phyloP scores from a whole-genome alignment of 768 basidiomycete genomes.

The Butyriboletus loyo region DNA sequence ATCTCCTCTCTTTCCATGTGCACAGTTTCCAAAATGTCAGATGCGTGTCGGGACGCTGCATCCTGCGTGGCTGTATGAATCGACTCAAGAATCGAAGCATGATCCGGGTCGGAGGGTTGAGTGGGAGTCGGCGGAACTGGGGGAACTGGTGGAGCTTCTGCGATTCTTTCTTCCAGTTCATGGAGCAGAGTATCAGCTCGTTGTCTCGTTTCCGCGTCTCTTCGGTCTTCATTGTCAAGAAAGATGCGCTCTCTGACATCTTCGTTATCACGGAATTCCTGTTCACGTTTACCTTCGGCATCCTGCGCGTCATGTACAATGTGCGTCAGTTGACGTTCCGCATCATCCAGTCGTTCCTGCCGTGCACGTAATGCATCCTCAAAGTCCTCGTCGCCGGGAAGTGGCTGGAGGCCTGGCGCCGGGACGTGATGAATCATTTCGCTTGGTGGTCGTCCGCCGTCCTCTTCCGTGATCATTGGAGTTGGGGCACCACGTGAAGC shows the following conservation, averaged over 20 bases:
- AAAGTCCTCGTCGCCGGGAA: slow-evolving; percentile 22
- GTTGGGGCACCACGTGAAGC: slow-evolving; percentile 17
- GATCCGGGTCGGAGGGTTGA: slow-evolving; percentile 25
- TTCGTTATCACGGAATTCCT: slow-evolving; percentile 61
- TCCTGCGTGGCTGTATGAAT: slow-evolving; percentile 46
- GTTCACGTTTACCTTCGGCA: slow-evolving; percentile 63
- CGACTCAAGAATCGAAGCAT: slow-evolving; percentile 34
- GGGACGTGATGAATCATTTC: slow-evolving; percentile 28
- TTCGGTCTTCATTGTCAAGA: slow-evolving; percentile 52
- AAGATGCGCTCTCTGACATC: slow-evolving; percentile 63
- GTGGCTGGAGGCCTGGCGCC: slow-evolving; percentile 11
- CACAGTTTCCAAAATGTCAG: slow-evolving; percentile 58
- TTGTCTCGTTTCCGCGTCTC: slow-evolving; percentile 54
- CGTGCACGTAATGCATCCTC: slow-evolving; percentile 48
- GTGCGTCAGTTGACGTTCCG: slow-evolving; percentile 49
- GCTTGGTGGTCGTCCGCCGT: slow-evolving; percentile 18
- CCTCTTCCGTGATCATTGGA: slow-evolving; percentile 18
- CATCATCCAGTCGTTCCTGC: slow-evolving; percentile 54
- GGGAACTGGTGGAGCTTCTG: slow-evolving; percentile 21
- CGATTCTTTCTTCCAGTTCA: slow-evolving; percentile 29
- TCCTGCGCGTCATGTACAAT: slow-evolving; percentile 49
- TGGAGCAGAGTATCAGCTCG: slow-evolving; percentile 24
- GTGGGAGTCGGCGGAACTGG: slow-evolving; percentile 21
- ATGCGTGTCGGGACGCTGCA: slow-evolving; percentile 54
- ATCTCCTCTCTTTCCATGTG: slow-evolving; percentile 58